Evolutionary conservation across 192 early-diverging fungal species (phyloP), one percentile per base, ranked within the genome.

Genomic region (Coemansia sp.): DNA sequence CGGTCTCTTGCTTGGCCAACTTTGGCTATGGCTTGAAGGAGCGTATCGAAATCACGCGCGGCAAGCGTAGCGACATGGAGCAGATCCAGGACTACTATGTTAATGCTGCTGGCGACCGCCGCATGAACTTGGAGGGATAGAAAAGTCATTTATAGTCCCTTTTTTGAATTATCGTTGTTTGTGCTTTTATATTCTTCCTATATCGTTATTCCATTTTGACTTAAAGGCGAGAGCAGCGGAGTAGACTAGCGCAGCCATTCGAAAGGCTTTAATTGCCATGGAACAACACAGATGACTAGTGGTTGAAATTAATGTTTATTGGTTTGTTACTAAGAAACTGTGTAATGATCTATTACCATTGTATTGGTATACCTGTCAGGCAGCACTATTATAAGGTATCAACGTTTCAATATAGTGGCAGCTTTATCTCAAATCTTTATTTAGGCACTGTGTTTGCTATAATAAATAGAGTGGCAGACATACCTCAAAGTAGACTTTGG

Each of bases 51-150:
- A 83, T 83, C 27, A 83, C 81, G 1, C 69, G 81, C 5, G 81
- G 81, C 50, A 83, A 83, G 65, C 75, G 81, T 41, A 83, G 81
- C 70, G 81, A 83, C 61, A 83, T 83, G 81, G 81, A 83, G 73
- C 81, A 78, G 70, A 83, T 83, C 61, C 75, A 83, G 73, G 81
- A 83, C 46, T 83, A 83, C 47, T 83, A 83, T 38, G 76, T 83
- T 53, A 83, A 83, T n/a, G 81, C 81, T 2, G 76, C 75, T 15
- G 81, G 81, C 64, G 76, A 83, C 70, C 72, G 81, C 1, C 76
- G 81, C 46, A 83, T 83, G 81, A 77, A 77, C 62, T 73, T 83
- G 7, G 81, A 83, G 39, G 81, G 81, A 18, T 83, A 44, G 66
- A 27, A 13, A 6, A 31, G 6, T 9, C 10, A 1, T 20, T 5